Base-by-base conservation (phyloP, 2,329 filamentous ascomycete species). In the Xylariales sp. region DNA sequence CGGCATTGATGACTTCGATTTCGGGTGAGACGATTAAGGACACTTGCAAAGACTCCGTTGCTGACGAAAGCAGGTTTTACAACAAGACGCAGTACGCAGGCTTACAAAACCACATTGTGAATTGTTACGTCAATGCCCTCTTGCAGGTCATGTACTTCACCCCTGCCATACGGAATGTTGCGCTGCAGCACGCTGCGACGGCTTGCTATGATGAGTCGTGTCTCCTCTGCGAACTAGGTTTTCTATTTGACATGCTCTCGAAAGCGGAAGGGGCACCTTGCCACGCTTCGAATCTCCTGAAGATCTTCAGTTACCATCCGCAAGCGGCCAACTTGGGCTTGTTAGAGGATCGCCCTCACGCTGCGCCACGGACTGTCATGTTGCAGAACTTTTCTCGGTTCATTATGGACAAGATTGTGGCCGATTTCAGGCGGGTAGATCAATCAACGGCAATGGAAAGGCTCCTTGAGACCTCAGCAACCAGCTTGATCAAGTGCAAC, bases 1-100 rank as follows among this genome's bases (percentile, higher is more conserved):
- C 62, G 93, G 93, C 15, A 89, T 98, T n/a, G 91, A 97, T 56
- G 94, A 98, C 62, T 98, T 98, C 61, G 93, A 98, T 62, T 98
- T 98, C 65, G 85, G 86, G 82, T 88, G 68, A 55, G 80, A 11
- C 5, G 21, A 31, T 42, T 27, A n/a, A n/a, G n/a, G n/a, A n/a
- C n/a, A 27, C 24, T 27, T 27, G 24, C 24, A 27, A 40, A 46
- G 11, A 20, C 10, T 12, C 2, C 10, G 50, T 21, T 16, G 9
- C 44, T 48, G 34, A 44, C 40, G 31, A 24, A 19, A 22, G 16
- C 49, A 88, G 88, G 43, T 97, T 88, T 62, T 98, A 94, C 71
- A 98, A 98, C 64, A 89, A 87, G 59, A 97, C 94, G 1, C 74
- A 71, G 18, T 95, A 88, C 58, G 95, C 93, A 8, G 93, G 93